A percentile compares a stretch with the other conserved stretches of the same genome.
phyloP scores from a whole-genome alignment of 2,329 filamentous ascomycete species.

The Anisogramma anomala region DNA sequence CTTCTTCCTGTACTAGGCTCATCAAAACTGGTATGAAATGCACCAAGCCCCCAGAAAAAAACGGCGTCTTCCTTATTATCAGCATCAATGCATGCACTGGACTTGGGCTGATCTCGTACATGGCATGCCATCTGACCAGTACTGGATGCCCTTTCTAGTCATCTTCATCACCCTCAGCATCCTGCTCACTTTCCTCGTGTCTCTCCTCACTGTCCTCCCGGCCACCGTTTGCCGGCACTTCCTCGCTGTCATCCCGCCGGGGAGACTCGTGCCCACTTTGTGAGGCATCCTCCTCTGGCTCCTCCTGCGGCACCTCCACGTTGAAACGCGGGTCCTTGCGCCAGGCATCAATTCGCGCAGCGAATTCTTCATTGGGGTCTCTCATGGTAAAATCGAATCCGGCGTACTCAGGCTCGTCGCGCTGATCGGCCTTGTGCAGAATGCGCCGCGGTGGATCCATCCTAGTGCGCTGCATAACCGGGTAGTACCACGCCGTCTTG shows the following conservation, averaged over 20 bases:
- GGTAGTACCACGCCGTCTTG: slow-evolving; percentile 56
- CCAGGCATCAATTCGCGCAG: slow-evolving; percentile 39
- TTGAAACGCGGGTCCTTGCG: slow-evolving; percentile 41
- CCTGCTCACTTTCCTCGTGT: slow-evolving; percentile 17
- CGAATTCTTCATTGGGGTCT: slow-evolving; percentile 43
- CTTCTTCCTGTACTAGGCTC: too few species aligned
- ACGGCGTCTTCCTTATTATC: too few species aligned
- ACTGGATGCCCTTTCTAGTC: slow-evolving; percentile 16
- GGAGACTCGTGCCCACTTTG: slow-evolving; percentile 11
- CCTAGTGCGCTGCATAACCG: slow-evolving; percentile 51
- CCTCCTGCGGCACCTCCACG: slow-evolving; percentile 23
- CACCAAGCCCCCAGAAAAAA: too few species aligned
- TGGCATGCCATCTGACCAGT: too few species aligned
- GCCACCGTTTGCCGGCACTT: slow-evolving; percentile 7
- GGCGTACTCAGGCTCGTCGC: slow-evolving; percentile 41
- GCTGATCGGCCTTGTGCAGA: slow-evolving; percentile 43
- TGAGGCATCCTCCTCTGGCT: slow-evolving; percentile 17
- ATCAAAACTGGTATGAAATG: too few species aligned
- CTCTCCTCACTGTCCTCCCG: slow-evolving; percentile 14
- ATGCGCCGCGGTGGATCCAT: slow-evolving; percentile 53
- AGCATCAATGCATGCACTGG: too few species aligned
- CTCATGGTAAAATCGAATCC: slow-evolving; percentile 44
- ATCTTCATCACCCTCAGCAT: slow-evolving; percentile 21
- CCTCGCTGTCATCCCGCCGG: slow-evolving; percentile 15
- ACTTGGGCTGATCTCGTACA: too few species aligned